phyloP scores from a whole-genome alignment of 2,329 filamentous ascomycete species.

The Aphanocladium album region DNA sequence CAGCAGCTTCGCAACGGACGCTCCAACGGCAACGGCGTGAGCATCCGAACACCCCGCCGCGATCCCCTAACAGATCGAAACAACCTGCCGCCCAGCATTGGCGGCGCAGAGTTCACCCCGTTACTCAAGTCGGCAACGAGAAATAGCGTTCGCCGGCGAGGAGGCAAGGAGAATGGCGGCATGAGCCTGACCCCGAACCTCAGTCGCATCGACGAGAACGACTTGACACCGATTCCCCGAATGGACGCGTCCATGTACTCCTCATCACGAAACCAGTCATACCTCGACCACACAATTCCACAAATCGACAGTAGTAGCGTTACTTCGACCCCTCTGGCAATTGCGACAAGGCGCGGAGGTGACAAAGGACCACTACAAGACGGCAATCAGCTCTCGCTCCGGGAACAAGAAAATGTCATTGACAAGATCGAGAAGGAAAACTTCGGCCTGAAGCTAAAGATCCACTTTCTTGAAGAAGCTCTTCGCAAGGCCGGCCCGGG shows the following conservation, averaged over 20 bases:
- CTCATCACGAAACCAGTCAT: conserved; percentile 59
- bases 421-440: conserved; percentile 98
- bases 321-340: conserved; percentile 74
- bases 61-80: conserved; percentile 65
- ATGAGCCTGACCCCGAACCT: conserved; percentile 64
- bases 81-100: conserved; percentile 62
- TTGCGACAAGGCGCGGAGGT: conserved; percentile 56
- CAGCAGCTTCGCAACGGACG: conserved; percentile 67
- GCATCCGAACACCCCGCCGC: conserved; percentile 69
- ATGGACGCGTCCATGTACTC: conserved; percentile 69
- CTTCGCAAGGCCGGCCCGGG: conserved; percentile 82
- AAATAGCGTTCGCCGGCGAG: conserved; percentile 63
- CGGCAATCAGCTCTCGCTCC: conserved; percentile 83
- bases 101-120: conserved; percentile 83
- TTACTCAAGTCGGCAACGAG: conserved; percentile 75
- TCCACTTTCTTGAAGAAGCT: conserved; percentile 92
- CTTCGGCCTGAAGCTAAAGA: conserved; percentile 93
- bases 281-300: conserved; percentile 66
- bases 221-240: conserved; percentile 68
- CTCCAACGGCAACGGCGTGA: conserved; percentile 47
- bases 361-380: conserved; percentile 69
- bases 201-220: conserved; percentile 61
- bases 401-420: conserved; percentile 93
- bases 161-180: conserved; percentile 58
- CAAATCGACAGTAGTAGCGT: conserved; percentile 73